Base-by-base conservation (phyloP, 352 stramenopile genomes). In the Phytophthora sp. region DNA sequence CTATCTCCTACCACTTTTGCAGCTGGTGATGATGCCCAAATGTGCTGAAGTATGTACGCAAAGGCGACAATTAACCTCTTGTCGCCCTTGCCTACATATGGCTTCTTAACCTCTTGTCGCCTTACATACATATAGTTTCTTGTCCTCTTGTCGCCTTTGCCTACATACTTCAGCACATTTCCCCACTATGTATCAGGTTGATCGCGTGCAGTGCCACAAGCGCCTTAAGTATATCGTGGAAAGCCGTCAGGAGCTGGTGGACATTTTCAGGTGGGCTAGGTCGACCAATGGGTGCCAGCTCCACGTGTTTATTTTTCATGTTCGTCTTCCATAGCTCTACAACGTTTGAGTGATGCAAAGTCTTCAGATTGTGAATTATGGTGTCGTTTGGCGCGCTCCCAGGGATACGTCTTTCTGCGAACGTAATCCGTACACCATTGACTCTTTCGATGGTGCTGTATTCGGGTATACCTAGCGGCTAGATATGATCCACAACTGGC, bases 201-300 rank as follows among this genome's bases (percentile, higher is more conserved):
- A 58, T 67, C 36, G 29, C 59, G 24, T 67, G 59, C 30, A 67
- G 21, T 51, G 59, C 59, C 31, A 61, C 59, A 12, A 67, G 59
- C n/a, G 59, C 59, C 16, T 51, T 41, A 18, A 67, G 59, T 36
- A 67, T 56, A 51, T 62, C 41, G 50, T 11, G 50, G 7, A 67
- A 67, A 18, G 59, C 50, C 3, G n/a, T 52, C 42, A 68, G 31
- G 20, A 62, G 60, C 26, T 68, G 51, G 1, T 52, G 41, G 6
- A 42, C 24, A 33, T 62, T 57, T 30, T 51, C 20, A 16, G 51
- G 41, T 18, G 41, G 39, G 18, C n/a, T n/a, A 51, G 36, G 21
- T 51, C 7, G 50, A 61, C 50, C 50, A 61, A 67, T 7, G 13
- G 50, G 59, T 21, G 16, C 30, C 41, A 67, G 39, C 31, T 15